Base-by-base conservation (phyloP, 2,329 filamentous ascomycete species). In the Tolypocladium album region DNA sequence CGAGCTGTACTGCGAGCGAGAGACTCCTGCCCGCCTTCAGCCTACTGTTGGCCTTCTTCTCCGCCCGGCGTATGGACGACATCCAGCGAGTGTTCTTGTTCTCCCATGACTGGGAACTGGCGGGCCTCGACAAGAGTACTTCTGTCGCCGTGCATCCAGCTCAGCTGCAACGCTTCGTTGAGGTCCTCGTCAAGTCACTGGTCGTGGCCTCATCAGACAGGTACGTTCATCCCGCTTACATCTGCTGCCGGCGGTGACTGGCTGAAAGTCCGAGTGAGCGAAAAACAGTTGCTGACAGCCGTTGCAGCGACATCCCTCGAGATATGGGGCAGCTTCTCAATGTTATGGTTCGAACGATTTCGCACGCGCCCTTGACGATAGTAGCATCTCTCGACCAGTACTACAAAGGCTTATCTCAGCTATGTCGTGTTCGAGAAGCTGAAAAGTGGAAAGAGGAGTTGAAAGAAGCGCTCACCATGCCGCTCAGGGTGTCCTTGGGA, bases 41-140 rank as follows among this genome's bases (percentile, higher is more conserved):
- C 39, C 72, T 85, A 11, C 69, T 85, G 34, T 69, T 82, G 27
- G 73, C 76, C 15, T 77, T 82, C 63, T 84, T 82, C 70, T 76
- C 78, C 39, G 67, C 74, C 11, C 69, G 69, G 22, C 67, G 70
- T 58, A 45, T 68, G 55, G 76, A 80, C 57, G 84, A 87, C 68
- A 68, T 80, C 47, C 69, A 68, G 40, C 76, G 83, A 59, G 70
- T 86, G 42, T 70, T 74, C 53, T 61, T 67, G 34, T 78, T 86
- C 60, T 72, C 76, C 45, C 65, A 67, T n/a, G 79, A 82, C 62
- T 68, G 80, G 52, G 66, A 71, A 11, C 66, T 67, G 13, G 69
- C 69, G n/a, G 67, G 71, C 31, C 71, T 77, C 55, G 59, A 67
- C 13, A 65, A 68, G 22, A 75, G 80, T 63, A 65, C 69, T 24